Evolutionary conservation across 768 basidiomycete species (phyloP), one percentile per base, ranked within the genome.

Genomic region (Agrocybe pediades): DNA sequence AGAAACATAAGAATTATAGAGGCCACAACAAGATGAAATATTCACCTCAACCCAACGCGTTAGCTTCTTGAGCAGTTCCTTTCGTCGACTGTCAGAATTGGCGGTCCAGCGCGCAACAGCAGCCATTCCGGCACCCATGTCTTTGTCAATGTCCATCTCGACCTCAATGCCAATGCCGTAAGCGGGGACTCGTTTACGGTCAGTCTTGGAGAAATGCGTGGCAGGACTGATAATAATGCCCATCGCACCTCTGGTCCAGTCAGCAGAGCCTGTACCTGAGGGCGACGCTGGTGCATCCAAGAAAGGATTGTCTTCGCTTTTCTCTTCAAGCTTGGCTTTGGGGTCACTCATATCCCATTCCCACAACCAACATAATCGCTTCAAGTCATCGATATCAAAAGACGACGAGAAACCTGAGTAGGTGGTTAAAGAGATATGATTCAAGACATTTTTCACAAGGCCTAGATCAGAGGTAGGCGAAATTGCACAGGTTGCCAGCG

Each of bases 121-220:
- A 30, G 90, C 89, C 87, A 93, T 92, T n/a, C 91, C 90, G 41
- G 81, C 84, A 19, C 75, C 75, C 86, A 89, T 85, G 61, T 81
- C 84, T 70, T 88, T 89, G 69, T 90, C 88, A 51, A 91, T 81
- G 62, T 92, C 84, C 74, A 90, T 87, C 60, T 92, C 89, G 21
- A 92, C 90, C 70, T 93, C 89, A 46, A 94, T 90, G 1, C 92
- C 92, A 57, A 93, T 80, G 8, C 91, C 92, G 66, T 92, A 94
- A 1, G 82, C 91, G 27, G 89, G 86, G 17, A 90, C 73, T 40
- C 92, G 82, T 62, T 85, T 85, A 13, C 82, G 80, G 13, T 78
- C 80, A 1, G 69, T 60, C 62, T 87, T 90, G n/a, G 80, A 82
- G 65, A 85, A 83, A 62, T 93, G 87, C 2, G 82, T 90, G 6